These are phyloP conservation scores for Eucalyptus globulus DNA, from an alignment of 345 rosid genomes.

Conservation along the genomic window DNA sequence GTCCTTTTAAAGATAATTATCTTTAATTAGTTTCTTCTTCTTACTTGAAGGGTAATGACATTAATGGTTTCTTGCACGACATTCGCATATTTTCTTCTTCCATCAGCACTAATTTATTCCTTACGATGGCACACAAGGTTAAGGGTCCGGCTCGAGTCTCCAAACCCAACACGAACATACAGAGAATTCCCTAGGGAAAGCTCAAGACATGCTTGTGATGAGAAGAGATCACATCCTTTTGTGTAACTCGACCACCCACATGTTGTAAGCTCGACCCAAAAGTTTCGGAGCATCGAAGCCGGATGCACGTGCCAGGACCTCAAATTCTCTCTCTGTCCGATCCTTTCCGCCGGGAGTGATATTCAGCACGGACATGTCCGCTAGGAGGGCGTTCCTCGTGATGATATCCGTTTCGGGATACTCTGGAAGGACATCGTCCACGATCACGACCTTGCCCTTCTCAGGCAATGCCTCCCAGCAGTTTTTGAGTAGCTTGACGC, in stretches of 20 bases:
- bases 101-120: background rate
- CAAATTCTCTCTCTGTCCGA: constrained; percentile 25
- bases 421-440: constrained; percentile 21
- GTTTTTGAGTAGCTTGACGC: constrained; percentile 28
- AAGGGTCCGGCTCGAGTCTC: background rate
- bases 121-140: background rate
- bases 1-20: too few relatives aligned
- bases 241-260: background rate
- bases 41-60: too few relatives aligned
- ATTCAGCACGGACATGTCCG: constrained; percentile 27
- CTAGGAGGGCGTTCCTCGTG: constrained; percentile 10
- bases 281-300: constrained; percentile 4
- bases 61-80: background rate
- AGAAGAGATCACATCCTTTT: background rate
- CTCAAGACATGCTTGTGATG: background rate
- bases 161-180: background rate
- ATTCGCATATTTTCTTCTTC: background rate
- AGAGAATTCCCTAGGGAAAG: background rate
- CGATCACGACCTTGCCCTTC: constrained; percentile 25
- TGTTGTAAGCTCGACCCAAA: background rate
- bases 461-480: constrained; percentile 27
- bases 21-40: too few relatives aligned
- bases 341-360: constrained; percentile 24
- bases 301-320: constrained; percentile 15
- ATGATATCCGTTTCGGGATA: constrained; percentile 3